Evolutionary conservation across 768 basidiomycete species (phyloP).

Genomic region (Macrolepiota albuminosa): DNA sequence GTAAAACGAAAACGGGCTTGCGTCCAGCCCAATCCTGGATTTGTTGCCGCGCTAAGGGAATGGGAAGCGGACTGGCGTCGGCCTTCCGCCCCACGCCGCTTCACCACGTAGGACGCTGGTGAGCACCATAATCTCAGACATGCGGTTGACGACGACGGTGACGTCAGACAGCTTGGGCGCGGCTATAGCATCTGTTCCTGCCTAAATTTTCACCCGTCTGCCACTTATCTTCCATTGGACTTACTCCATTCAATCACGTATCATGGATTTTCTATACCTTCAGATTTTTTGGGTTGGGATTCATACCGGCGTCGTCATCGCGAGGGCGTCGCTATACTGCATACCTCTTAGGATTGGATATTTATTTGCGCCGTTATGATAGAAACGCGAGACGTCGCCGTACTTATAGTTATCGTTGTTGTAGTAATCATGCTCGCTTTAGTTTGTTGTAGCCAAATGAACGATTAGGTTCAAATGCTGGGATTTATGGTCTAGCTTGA

Average conservation of each 20-base stretch:
- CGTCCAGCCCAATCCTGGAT: conserved; percentile 75
- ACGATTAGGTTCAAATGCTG: neutral
- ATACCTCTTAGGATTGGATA: neutral
- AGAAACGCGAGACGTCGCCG: neutral
- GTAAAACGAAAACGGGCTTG: conserved; percentile 66
- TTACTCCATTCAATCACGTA: neutral
- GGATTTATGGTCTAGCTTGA: neutral
- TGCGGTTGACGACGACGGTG: neutral
- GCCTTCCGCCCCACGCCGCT: conserved; percentile 15
- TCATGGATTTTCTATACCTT: neutral
- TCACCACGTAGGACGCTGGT: conserved; percentile 14
- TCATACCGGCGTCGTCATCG: neutral
- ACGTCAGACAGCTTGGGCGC: neutral
- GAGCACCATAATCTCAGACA: neutral
- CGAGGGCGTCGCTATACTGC: neutral
- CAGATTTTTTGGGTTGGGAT: neutral
- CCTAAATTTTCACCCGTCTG: neutral
- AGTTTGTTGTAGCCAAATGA: neutral
- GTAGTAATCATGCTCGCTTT: neutral
- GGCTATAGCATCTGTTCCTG: too few relatives aligned
- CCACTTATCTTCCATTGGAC: too few relatives aligned
- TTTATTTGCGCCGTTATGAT: neutral
- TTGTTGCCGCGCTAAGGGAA: conserved; percentile 53
- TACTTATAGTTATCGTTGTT: neutral
- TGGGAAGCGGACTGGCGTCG: conserved; percentile 42